These are phyloP conservation scores for Calycina herbarum DNA, from an alignment of 2,329 filamentous ascomycete genomes.

Conservation along the genomic window DNA sequence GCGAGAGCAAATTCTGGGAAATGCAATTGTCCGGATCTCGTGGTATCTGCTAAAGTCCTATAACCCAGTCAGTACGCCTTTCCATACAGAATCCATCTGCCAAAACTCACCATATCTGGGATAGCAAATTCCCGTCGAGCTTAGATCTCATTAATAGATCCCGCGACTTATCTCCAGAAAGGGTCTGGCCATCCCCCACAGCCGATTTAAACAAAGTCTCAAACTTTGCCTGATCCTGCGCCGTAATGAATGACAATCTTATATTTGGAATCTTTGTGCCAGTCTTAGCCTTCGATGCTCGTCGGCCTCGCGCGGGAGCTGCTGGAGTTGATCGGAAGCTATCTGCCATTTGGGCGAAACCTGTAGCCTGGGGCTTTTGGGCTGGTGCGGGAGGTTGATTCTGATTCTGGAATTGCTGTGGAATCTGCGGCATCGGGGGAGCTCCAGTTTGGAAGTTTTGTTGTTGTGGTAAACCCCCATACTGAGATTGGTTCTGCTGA, in stretches of 20 bases:
- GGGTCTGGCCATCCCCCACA: constrained; percentile 77
- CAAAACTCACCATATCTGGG: constrained; percentile 80
- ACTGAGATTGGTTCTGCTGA: constrained; percentile 45
- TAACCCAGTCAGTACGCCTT: constrained; percentile 27
- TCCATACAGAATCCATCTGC: constrained; percentile 11
- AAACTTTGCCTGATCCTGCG: constrained; percentile 92
- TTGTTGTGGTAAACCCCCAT: constrained; percentile 39
- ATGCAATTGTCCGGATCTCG: constrained; percentile 90
- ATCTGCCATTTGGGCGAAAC: constrained; percentile 66
- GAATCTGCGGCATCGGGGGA: constrained; percentile 38
- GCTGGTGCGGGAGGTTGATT: constrained; percentile 57
- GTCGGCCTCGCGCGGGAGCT: constrained; percentile 44
- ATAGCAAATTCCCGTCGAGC: constrained; percentile 81
- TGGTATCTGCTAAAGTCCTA: constrained; percentile 92
- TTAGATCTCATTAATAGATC: constrained; percentile 88
- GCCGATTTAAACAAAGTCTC: constrained; percentile 97
- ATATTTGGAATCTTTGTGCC: constrained; percentile 87
- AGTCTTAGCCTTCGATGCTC: constrained; percentile 54
- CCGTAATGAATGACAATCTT: constrained; percentile 92
- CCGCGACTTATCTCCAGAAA: constrained; percentile 89
- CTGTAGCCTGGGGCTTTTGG: constrained; percentile 65
- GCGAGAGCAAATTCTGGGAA: constrained; percentile 97
- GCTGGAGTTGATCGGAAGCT: constrained; percentile 57
- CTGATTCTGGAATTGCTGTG: constrained; percentile 43
- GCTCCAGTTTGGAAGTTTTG: constrained; percentile 39